These are phyloP conservation scores for Mycena capillaripes DNA, from an alignment of 768 basidiomycete species.

Conservation along the genomic window DNA sequence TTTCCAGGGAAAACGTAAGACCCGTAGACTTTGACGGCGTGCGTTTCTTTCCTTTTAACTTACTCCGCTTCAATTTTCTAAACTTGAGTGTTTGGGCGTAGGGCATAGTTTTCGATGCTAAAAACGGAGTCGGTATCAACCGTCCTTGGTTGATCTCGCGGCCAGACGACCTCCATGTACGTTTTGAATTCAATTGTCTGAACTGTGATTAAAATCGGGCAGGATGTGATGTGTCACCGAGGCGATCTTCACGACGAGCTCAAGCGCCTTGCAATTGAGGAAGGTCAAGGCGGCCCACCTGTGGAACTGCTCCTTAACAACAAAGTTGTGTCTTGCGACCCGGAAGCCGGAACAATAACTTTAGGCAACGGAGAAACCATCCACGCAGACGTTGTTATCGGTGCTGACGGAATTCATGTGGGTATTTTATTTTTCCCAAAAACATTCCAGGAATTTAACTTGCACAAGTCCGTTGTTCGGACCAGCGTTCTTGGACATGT, in stretches of 20 bases:
- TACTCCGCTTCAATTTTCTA: neutral
- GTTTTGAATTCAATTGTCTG: neutral
- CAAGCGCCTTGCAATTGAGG: constrained; percentile 18
- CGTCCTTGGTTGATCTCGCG: neutral
- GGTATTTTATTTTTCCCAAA: neutral
- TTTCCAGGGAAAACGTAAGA: constrained; percentile 14
- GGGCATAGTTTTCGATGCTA: neutral
- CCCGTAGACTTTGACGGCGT: constrained; percentile 16
- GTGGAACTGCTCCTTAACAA: constrained; percentile 6
- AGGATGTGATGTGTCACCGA: constrained; percentile 19
- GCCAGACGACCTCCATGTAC: neutral
- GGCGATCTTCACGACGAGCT: constrained; percentile 28
- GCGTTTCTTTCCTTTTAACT: neutral
- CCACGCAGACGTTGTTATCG: constrained; percentile 48
- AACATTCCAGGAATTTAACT: neutral
- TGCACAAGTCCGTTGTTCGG: neutral
- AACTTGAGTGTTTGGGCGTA: neutral
- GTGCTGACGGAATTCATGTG: constrained; percentile 49
- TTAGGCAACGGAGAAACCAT: constrained; percentile 52
- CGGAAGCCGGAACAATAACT: constrained; percentile 48
- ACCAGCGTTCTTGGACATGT: constrained; percentile 7
- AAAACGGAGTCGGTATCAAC: neutral
- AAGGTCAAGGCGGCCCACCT: constrained; percentile 6
- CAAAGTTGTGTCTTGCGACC: constrained; percentile 26
- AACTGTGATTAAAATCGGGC: neutral